Conservation (phyloP, 2,329 filamentous ascomycete genomes). For the Alternaria gansuensis region DNA sequence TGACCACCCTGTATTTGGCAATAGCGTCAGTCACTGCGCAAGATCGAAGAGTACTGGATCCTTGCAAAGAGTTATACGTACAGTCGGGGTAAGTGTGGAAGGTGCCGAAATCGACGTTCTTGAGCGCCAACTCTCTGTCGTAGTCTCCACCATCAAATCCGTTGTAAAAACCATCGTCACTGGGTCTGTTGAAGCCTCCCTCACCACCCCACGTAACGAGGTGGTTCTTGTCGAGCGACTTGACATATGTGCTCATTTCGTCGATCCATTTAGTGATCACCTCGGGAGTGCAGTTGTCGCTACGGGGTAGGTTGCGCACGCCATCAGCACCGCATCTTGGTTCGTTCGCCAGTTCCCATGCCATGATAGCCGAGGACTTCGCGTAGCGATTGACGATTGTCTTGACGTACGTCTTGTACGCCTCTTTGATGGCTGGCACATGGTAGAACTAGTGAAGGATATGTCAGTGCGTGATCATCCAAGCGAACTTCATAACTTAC, state of each 20-base stretch:
- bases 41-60: not conserved
- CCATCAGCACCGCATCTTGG: conserved; percentile 42
- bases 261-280: conserved; percentile 61
- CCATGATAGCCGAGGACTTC: conserved; percentile 60
- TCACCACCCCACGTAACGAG: conserved; percentile 65
- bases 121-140: conserved; percentile 59
- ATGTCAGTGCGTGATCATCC: not conserved
- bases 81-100: conserved; percentile 67
- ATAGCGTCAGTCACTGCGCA: not conserved
- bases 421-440: conserved; percentile 61
- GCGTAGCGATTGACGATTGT: conserved; percentile 62
- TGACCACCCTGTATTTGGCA: conserved; percentile 5
- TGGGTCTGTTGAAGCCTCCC: conserved; percentile 48
- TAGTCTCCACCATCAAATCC: conserved; percentile 63
- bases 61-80: not conserved
- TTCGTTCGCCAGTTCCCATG: conserved; percentile 66
- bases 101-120: conserved; percentile 63
- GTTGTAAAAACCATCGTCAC: conserved; percentile 52
- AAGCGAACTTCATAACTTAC: not conserved
- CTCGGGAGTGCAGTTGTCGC: conserved; percentile 48
- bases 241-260: conserved; percentile 65
- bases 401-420: conserved; percentile 61
- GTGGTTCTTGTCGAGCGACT: conserved; percentile 62
- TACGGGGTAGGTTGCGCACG: conserved; percentile 43
- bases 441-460: conserved; percentile 44